Evolutionary conservation across 768 basidiomycete species (phyloP), one percentile per base, ranked within the genome.

Genomic region (Solioccasus polychromus): DNA sequence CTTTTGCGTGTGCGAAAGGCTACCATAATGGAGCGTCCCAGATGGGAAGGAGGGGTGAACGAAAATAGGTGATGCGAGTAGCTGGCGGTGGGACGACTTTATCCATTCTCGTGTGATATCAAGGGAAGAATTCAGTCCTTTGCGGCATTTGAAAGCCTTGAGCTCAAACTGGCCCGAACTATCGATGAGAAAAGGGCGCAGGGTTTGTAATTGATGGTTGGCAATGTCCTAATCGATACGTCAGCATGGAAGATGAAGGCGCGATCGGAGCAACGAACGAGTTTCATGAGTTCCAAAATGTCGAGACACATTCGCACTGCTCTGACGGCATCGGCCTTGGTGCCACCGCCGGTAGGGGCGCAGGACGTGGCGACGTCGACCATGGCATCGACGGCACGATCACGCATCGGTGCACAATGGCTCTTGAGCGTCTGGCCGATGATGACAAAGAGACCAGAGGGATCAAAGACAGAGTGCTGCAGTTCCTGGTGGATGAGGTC

Each of bases 371-470:
- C 89, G 10, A 79, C 73, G 42, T 73, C 71, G 26, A 95, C 83
- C 88, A 96, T 91, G 30, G 75, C 76, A 59, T 92, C 88, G 22
- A 96, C 85, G 35, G 82, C 78, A 12, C 72, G 76, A 67, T 96
- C 93, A 28, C 93, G 75, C 83, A 95, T 93, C 12, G 93, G 93
- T 6, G 93, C 93, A 51, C 93, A 95, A 57, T 96, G 92, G 28
- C 82, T 80, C 65, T 94, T 91, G 51, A 95, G 76, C 15, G 86
- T 85, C 51, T 79, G 73, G 12, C 90, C 92, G 48, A 96, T 83
- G 48, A 82, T 80, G 36, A 74, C 62, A 68, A 95, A 92, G 37
- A 94, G 74, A 9, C 81, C 81, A 7, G 82, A 78, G 20, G 88
- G 81, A 68, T 92, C 88, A 61, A 90, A 92, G 8, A 88, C 69